These are phyloP conservation scores for Colletotrichum higginsianum DNA, from an alignment of 2,329 filamentous ascomycete species.

Conservation along the genomic window DNA sequence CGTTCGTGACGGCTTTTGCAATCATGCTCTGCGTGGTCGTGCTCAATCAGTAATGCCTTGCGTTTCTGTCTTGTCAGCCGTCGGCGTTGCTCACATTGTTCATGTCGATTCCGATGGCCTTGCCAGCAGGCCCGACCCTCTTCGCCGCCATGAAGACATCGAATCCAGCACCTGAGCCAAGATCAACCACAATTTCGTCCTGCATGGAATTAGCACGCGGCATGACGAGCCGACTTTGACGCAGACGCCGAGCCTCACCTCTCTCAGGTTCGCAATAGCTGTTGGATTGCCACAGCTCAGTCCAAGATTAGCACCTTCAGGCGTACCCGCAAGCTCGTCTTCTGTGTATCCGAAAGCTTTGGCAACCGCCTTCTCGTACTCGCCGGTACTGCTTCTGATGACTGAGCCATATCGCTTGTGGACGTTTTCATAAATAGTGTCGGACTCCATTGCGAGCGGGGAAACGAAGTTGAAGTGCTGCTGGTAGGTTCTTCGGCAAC, in stretches of 20 bases:
- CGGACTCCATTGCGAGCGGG: constrained; percentile 46
- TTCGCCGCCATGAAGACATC: constrained; percentile 69
- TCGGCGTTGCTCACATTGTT: constrained; percentile 60
- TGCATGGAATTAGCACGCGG: constrained; percentile 44
- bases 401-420: constrained; percentile 54
- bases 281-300: constrained; percentile 69
- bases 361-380: constrained; percentile 60
- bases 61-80: neutral
- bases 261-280: constrained; percentile 61
- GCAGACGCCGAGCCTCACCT: constrained; percentile 49
- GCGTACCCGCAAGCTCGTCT: constrained; percentile 62
- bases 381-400: constrained; percentile 47
- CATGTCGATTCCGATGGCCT: constrained; percentile 72
- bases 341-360: constrained; percentile 67
- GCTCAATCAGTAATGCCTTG: constrained; percentile 1
- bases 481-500: too few relatives aligned
- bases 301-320: constrained; percentile 65
- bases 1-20: constrained; percentile 61
- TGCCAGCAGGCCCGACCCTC: constrained; percentile 64
- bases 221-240: neutral
- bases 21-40: constrained; percentile 66
- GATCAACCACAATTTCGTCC: constrained; percentile 71
- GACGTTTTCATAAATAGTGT: constrained; percentile 54
- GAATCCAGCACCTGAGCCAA: constrained; percentile 71
- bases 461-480: neutral